Conservation (phyloP, 805 yeast species). For the Priceomyces haplophilus region DNA sequence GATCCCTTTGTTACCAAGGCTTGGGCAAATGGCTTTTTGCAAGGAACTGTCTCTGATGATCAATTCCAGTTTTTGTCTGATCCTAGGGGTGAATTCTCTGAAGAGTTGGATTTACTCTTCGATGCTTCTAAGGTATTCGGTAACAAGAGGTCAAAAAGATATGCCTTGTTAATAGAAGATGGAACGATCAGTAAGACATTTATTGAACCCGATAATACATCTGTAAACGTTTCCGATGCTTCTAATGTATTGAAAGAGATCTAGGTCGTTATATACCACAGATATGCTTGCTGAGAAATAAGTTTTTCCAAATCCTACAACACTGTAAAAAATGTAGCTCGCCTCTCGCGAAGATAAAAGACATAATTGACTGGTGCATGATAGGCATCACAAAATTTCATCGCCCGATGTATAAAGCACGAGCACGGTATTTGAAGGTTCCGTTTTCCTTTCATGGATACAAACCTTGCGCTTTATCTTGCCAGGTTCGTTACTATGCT, state of each 20-base stretch:
- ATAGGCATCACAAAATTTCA: too few relatives aligned
- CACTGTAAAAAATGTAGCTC: not conserved
- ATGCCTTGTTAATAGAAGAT: constrained; percentile 70
- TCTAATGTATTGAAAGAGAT: constrained; percentile 38
- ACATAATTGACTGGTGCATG: too few relatives aligned
- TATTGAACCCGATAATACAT: constrained; percentile 78
- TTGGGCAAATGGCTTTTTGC: constrained; percentile 54
- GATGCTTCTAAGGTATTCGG: constrained; percentile 81
- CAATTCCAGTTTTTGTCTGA: constrained; percentile 69
- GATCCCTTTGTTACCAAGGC: constrained; percentile 84
- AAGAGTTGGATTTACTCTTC: constrained; percentile 60
- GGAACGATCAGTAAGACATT: constrained; percentile 66
- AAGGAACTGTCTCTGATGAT: constrained; percentile 17
- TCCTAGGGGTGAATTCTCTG: constrained; percentile 70
- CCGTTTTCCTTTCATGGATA: not conserved
- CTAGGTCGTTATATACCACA: constrained; percentile 8
- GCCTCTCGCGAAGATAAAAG: not conserved
- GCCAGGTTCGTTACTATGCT: not conserved
- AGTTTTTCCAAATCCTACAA: not conserved
- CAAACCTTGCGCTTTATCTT: not conserved
- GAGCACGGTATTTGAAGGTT: not conserved
- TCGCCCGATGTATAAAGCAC: not conserved
- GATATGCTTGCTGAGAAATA: not conserved
- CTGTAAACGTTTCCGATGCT: constrained; percentile 56
- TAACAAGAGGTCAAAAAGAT: constrained; percentile 68